Evolutionary conservation across 352 stramenopile genomes (phyloP), one percentile per base, ranked within the genome.

Genomic region (Phytophthora tentaculata): DNA sequence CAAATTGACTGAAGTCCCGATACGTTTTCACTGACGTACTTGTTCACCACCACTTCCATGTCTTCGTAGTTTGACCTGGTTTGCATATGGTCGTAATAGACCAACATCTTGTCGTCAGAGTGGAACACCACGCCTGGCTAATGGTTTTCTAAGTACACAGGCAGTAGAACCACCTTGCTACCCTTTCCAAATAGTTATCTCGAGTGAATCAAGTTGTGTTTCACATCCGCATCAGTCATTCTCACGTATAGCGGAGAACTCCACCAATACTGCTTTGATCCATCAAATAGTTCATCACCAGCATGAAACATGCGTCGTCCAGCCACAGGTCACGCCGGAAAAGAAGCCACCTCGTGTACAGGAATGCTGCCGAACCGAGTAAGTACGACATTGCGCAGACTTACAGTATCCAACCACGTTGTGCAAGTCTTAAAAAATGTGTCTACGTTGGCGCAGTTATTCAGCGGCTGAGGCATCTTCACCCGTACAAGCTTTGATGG

Each of bases 211-310:
- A 54, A 0, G 1, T 55, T 12, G 12, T 19, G 26, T 28, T 62
- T 62, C 3, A 24, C 24, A 26, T 35, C n/a, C 1, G 54, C 44
- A 43, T 62, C 56, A 17, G 1, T 2, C 56, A 62, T 37, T 45
- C 28, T 29, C 22, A 43, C 43, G 24, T 48, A 55, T 19, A 63
- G 23, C 39, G 56, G 56, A 8, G 55, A 56, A 63, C 56, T 3
- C 28, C 44, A 16, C 45, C 56, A 9, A 55, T 63, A 17, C 10
- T 5, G n/a, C 1, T 54, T 35, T 14, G n/a, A 0, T 54, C 43
- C 26, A 54, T 48, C 19, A 62, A 20, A 4, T 62, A 23, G 28
- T 20, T 19, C 16, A 61, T 52, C 41, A 23, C 56, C 1, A 55
- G 19, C 44, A 19, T 54, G 8, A 62, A 37, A 16, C 56, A 62